Base-by-base conservation (phyloP, 2,329 filamentous ascomycete species). In the Botrytis pseudocinerea region DNA sequence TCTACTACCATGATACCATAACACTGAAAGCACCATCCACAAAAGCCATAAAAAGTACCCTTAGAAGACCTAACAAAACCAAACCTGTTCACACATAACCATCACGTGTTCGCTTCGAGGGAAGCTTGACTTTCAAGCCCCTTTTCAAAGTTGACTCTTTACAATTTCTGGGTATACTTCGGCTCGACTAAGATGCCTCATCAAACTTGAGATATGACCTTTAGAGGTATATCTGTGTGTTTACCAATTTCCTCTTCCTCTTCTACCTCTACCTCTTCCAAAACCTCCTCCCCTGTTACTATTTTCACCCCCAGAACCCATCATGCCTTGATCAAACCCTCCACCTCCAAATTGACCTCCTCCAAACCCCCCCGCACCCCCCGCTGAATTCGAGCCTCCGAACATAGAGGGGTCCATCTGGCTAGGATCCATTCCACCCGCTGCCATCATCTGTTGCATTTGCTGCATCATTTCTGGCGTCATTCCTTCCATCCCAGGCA, bases 361-460 rank as follows among this genome's bases (percentile, higher is more conserved):
- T 25, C 85, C 85, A 25, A 82, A 83, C 22, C 80, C 85, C 54
- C 77, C 79, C 4, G 80, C 82, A 5, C 82, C 82, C 35, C 77
- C 79, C 10, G 81, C 84, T 25, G 83, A 85, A 77, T 88, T 87
- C 85, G 89, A 85, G 0, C 85, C 83, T 77, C 89, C 90, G 87
- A 91, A 90, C 79, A 86, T 84, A 22, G 84, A 84, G 83, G 88
- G 86, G 75, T 91, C 89, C 88, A 91, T 90, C 82, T 91, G 89
- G 74, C 85, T 89, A 59, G 89, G 88, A 76, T 91, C 89, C 83
- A 91, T 89, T 35, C 89, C 89, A 0, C 85, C 84, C 0, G 87
- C 85, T 86, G 87, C 85, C 87, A 91, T 90, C 88, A 91, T 90
- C 81, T 91, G 89, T 81, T 91, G 89, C 88, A 91, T 89, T 87